Evolutionary conservation across 805 yeast species (phyloP), one percentile per base, ranked within the genome.

Genomic region (Candida railenensis): DNA sequence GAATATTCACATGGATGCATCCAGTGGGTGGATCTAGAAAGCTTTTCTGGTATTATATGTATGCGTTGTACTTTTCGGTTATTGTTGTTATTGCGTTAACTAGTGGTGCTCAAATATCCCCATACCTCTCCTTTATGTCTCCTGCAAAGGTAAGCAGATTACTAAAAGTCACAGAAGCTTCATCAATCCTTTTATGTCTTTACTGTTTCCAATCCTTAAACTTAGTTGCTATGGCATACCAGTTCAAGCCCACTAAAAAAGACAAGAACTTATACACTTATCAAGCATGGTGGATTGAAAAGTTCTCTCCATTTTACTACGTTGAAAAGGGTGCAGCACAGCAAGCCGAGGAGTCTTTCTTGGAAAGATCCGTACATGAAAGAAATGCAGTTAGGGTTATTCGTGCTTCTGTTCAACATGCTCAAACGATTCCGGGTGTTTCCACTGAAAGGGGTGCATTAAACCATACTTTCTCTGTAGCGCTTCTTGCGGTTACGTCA

Each of bases 391-490:
- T 54, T 22, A 39, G 61, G 19, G 62, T 58, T 39, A 55, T 57
- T 43, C 56, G 61, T 7, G 57, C 61, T 9, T 55, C 61, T 22
- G 55, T 53, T 32, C 59, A 56, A 43, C 54, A 57, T 41, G 54
- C 57, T 53, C 56, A 56, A 22, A 48, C 53, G 57, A 64, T 61
- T n/a, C 60, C 58, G 43, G 66, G 64, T 25, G 48, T 57, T 39
- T 50, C 65, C 25, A 62, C 58, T 37, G 52, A 61, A 22, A 63
- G 75, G 61, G 75, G 74, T 38, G 62, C 58, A 21, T 62, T 80
- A 52, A 66, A 61, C 20, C 87, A 81, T 55, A 81, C 79, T 51
- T 48, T 63, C 43, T 81, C 89, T 7, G 67, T 82, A 47, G 43
- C 66, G 7, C 61, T 79, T 12, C 67, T 82, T 49, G 53, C 64